Evolutionary conservation across 106 monocot genomes (phyloP).

Genomic region (Ottelia alismoides): DNA sequence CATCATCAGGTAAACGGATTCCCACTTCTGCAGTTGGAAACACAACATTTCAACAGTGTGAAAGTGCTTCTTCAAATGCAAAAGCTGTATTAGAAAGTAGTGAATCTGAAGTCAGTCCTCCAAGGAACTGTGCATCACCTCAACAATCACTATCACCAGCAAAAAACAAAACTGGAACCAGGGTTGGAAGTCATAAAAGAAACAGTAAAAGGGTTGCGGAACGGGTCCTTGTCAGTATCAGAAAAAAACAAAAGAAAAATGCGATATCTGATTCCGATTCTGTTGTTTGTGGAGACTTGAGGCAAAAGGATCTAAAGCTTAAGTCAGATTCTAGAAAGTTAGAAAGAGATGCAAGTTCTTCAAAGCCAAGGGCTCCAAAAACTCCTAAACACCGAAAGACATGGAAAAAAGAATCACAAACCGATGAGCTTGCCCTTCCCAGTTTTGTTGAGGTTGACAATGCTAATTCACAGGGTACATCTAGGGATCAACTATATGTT

Average conservation of each 20-base stretch:
- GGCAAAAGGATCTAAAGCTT: conserved; percentile 40
- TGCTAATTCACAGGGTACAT: conserved; percentile 15
- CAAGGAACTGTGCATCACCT: conserved; percentile 15
- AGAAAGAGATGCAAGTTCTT: conserved; percentile 37
- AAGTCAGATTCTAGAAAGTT: conserved; percentile 36
- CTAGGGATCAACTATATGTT: conserved; percentile 20
- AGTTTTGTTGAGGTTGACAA: conserved; percentile 20
- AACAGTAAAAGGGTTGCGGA: conserved; percentile 89
- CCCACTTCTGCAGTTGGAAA: conserved; percentile 24
- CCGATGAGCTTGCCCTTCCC: conserved; percentile 18
- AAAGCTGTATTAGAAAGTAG: conserved; percentile 65
- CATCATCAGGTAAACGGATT: conserved; percentile 28
- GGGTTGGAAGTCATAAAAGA: conserved; percentile 32
- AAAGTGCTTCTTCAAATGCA: conserved; percentile 82
- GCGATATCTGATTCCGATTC: conserved; percentile 50
- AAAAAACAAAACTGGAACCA: conserved; percentile 29
- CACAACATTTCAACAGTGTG: conserved; percentile 57
- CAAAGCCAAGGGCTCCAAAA: conserved; percentile 21
- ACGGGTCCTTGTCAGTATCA: conserved; percentile 55
- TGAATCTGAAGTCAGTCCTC: conserved; percentile 67
- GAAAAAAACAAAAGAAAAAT: conserved; percentile 65
- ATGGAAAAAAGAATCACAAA: conserved; percentile 23
- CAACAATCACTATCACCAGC: conserved; percentile 29
- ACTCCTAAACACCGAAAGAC: conserved; percentile 27
- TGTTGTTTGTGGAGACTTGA: conserved; percentile 35